Evolutionary conservation across 129 eudicot genomes (phyloP).

Genomic region (Kitagawia praeruptora): DNA sequence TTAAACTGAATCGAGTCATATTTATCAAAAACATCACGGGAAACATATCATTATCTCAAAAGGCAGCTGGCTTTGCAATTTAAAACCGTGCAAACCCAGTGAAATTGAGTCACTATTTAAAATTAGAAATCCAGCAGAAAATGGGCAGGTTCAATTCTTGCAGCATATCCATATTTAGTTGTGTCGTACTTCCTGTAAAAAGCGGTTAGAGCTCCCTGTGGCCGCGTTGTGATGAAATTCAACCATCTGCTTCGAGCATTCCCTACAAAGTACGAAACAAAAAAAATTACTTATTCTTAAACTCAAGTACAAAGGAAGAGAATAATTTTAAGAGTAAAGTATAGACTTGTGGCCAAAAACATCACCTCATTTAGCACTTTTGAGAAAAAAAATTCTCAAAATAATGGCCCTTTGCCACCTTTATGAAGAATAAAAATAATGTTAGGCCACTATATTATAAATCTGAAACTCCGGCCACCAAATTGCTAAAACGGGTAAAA

Average conservation of each 20-base stretch:
- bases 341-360: no score
- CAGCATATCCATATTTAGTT: slow-evolving; percentile 34
- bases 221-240: slow-evolving; percentile 63
- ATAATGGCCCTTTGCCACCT: no score
- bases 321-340: no score
- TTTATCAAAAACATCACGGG: not conserved
- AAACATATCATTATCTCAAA: not conserved
- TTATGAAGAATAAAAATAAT: no score
- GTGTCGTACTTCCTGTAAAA: slow-evolving; percentile 41
- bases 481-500: no score
- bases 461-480: no score
- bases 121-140: slow-evolving; percentile 19
- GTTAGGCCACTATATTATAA: no score
- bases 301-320: not conserved
- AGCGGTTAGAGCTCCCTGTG: slow-evolving; percentile 34
- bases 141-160: slow-evolving; percentile 32
- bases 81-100: not conserved
- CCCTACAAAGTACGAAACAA: slow-evolving; percentile 28
- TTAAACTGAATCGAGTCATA: no score
- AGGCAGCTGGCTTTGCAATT: not conserved
- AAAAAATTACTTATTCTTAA: not conserved
- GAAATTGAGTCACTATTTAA: not conserved
- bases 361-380: no score
- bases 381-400: no score
- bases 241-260: slow-evolving; percentile 67